Evolutionary conservation across 805 yeast species (phyloP), one percentile per base, ranked within the genome.

Genomic region (Saturnispora halmiae): DNA sequence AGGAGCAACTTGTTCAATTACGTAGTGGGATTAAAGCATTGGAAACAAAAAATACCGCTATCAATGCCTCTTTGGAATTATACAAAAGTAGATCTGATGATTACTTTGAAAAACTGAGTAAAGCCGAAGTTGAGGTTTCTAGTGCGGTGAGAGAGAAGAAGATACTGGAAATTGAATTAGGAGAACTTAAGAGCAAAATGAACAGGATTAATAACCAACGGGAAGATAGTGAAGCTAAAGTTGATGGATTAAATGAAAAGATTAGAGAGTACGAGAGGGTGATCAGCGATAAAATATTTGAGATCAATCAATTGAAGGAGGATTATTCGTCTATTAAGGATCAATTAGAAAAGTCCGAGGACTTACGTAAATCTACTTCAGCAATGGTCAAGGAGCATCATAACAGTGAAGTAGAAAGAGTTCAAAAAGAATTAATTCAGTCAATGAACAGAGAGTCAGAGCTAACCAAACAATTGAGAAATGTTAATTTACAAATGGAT

Each of bases 41-140:
- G 13, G 67, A 65, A 30, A 55, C 66, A n/a, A 79, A 75, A 51
- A 78, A 75, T 48, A 51, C 55, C 2, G 79, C 84, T 24, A 61
- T 85, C 24, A 55, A 66, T 1, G 67, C 71, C 29, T 69, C 73
- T 24, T 62, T 80, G 16, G 74, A 73, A 29, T 63, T 81, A 25
- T 86, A 82, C 59, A 80, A 77, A 53, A 60, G 66, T 14, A 72
- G 94, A 46, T 77, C 94, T 26, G 88, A 83, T 27, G 82, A 79
- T 46, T 82, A 84, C 55, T 75, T 71, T 50, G 67, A 69, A 43
- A 82, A 83, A 51, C 65, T 87, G 20, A 94, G 86, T 51, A 71
- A 74, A 37, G 88, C 92, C 2, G 95, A 88, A 54, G 68, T 78
- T 36, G 82, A 84, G 4, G 74, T 82, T 2, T 66, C 71, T 39